Evolutionary conservation across 2,329 filamentous ascomycete genomes (phyloP).

Genomic region (Trichoderma asperellum): DNA sequence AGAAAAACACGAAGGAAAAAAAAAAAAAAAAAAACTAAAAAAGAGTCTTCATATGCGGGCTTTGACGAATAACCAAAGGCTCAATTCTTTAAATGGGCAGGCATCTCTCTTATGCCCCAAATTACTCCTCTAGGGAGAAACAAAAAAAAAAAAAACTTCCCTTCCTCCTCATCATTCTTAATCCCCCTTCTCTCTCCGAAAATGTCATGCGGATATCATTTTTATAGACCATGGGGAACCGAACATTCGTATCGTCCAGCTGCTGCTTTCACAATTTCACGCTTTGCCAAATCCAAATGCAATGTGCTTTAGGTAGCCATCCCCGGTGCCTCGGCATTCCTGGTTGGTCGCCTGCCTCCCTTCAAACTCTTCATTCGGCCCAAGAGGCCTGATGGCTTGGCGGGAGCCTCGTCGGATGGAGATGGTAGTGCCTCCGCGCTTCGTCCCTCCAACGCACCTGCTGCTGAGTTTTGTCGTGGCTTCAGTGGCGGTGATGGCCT

Average conservation of each 20-base stretch:
- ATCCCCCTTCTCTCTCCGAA: not conserved
- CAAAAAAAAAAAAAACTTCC: not conserved
- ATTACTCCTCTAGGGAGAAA: conserved; percentile 1
- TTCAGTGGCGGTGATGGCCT: conserved; percentile 54
- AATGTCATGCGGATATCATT: conserved; percentile 22
- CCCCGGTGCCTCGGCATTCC: conserved; percentile 40
- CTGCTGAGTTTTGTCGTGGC: conserved; percentile 44
- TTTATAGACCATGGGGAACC: conserved; percentile 13
- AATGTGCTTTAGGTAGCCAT: conserved; percentile 11
- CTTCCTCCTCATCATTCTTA: not conserved
- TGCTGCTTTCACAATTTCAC: conserved; percentile 13
- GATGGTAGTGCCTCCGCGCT: conserved; percentile 55
- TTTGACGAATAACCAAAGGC: conserved; percentile 11
- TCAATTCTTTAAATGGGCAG: conserved; percentile 14
- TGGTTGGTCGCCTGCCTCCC: conserved; percentile 57
- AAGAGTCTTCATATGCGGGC: conserved; percentile 20
- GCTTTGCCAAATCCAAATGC: conserved; percentile 4
- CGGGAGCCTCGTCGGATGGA: conserved; percentile 47
- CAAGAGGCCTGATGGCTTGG: conserved; percentile 66
- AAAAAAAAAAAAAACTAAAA: not conserved
- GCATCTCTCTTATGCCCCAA: conserved; percentile 2
- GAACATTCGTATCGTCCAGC: conserved; percentile 16
- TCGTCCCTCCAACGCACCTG: conserved; percentile 63
- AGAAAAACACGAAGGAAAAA: not conserved
- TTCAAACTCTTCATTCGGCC: conserved; percentile 83